Conservation (phyloP, 2,329 filamentous ascomycete species). For the Emergomyces africanus region DNA sequence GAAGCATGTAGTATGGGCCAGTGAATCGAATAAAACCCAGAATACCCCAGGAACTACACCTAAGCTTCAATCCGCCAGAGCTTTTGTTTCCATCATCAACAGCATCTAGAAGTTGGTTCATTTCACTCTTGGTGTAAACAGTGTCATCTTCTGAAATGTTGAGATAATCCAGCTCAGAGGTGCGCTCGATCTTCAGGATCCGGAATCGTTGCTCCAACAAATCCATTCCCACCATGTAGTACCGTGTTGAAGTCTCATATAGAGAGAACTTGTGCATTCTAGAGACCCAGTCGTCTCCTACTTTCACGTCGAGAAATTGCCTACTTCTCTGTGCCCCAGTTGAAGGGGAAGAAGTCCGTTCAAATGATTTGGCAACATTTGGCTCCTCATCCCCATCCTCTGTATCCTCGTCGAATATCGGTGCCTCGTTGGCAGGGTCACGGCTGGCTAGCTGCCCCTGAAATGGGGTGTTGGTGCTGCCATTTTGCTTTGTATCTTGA, state of each 20-base stretch:
- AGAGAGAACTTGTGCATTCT: constrained; percentile 94
- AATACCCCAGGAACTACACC: constrained; percentile 84
- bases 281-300: constrained; percentile 32
- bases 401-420: constrained; percentile 19
- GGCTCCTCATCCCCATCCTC: constrained; percentile 34
- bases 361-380: constrained; percentile 32
- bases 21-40: constrained; percentile 95
- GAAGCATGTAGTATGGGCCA: constrained; percentile 89
- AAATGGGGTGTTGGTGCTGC: neutral
- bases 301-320: constrained; percentile 20
- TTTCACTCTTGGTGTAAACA: constrained; percentile 81
- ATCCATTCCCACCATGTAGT: constrained; percentile 90
- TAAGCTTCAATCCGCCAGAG: constrained; percentile 78
- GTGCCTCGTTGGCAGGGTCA: constrained; percentile 10
- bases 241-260: constrained; percentile 86
- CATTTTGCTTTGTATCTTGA: neutral
- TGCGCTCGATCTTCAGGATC: constrained; percentile 90
- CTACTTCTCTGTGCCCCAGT: constrained; percentile 27
- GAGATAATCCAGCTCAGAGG: constrained; percentile 63
- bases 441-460: neutral
- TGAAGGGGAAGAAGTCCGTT: constrained; percentile 27
- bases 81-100: constrained; percentile 92
- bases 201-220: constrained; percentile 79
- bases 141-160: constrained; percentile 89
- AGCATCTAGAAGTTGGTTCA: constrained; percentile 82